A percentile compares a stretch with the other conserved stretches of the same genome.
Evolutionary conservation across 2,329 filamentous ascomycete species (phyloP).

Genomic region (Tricladium varicosporioides): DNA sequence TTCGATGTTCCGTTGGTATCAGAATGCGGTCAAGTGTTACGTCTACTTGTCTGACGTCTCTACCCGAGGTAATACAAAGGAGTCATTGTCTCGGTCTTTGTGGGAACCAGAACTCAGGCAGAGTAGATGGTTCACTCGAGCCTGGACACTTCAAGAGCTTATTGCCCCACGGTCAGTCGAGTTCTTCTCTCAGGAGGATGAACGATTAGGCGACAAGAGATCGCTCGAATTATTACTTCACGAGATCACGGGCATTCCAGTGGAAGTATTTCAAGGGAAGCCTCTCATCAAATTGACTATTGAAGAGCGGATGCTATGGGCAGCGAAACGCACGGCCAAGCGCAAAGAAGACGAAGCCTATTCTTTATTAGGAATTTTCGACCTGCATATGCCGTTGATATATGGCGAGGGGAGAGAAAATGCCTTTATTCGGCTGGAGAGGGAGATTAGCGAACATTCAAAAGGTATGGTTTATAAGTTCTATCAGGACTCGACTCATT

Average conservation of each 20-base stretch:
- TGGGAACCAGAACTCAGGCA: constrained; percentile 5
- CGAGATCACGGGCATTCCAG: constrained; percentile 15
- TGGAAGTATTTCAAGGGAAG: constrained; percentile 7
- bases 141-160: background rate
- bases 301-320: constrained; percentile 37
- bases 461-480: no score
- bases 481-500: background rate
- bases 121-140: constrained; percentile 13
- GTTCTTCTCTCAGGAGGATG: constrained; percentile 11
- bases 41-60: constrained; percentile 1
- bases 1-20: background rate
- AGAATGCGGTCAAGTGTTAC: constrained; percentile 4
- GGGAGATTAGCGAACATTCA: constrained; percentile 30
- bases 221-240: constrained; percentile 6
- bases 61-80: background rate
- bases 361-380: constrained; percentile 37
- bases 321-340: constrained; percentile 35
- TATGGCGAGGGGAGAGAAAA: constrained; percentile 38
- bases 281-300: constrained; percentile 2
- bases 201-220: constrained; percentile 14
- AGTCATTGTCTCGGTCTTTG: background rate
- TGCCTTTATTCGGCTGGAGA: constrained; percentile 33
- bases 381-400: constrained; percentile 42
- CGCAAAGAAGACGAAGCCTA: constrained; percentile 37
- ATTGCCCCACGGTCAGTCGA: constrained; percentile 10